Evolutionary conservation across 2,329 filamentous ascomycete genomes (phyloP).

Genomic region (Ophiostoma perfectum): DNA sequence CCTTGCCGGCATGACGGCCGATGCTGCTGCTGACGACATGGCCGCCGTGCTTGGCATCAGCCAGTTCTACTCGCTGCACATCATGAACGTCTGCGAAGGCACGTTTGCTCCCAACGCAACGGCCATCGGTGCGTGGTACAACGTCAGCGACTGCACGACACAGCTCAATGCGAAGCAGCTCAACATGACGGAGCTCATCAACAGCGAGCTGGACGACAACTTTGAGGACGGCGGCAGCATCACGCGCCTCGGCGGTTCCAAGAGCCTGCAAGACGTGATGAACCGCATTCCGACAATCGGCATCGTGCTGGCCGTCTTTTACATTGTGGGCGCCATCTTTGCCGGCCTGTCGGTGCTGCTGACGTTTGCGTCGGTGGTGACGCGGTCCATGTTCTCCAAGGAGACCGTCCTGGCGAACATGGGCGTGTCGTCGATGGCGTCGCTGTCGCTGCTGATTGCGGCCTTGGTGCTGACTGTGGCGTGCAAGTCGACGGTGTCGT

Average conservation of each 20-base stretch:
- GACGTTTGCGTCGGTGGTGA: conserved; percentile 33
- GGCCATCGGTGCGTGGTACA: conserved; percentile 26
- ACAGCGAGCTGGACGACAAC: conserved; percentile 43
- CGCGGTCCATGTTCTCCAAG: conserved; percentile 22
- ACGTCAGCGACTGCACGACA: conserved; percentile 30
- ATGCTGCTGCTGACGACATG: conserved; percentile 28
- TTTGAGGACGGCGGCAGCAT: conserved; percentile 41
- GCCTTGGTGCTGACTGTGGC: conserved; percentile 23
- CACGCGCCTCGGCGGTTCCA: conserved; percentile 42
- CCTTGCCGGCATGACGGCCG: conserved; percentile 27
- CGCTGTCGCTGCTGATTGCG: conserved; percentile 26
- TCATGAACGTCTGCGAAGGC: conserved; percentile 33
- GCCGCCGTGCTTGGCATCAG: conserved; percentile 32
- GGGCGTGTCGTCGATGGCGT: conserved; percentile 35
- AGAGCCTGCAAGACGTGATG: conserved; percentile 43
- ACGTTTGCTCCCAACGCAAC: conserved; percentile 30
- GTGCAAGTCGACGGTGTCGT: conserved; percentile 21
- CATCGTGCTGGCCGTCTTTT: conserved; percentile 45
- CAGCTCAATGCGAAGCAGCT: conserved; percentile 26
- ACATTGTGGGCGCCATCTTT: conserved; percentile 41
- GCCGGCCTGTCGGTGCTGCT: conserved; percentile 44
- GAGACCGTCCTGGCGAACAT: conserved; percentile 36
- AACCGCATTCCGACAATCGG: conserved; percentile 47
- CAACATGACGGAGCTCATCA: conserved; percentile 45
- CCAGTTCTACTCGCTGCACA: conserved; percentile 35